Evolutionary conservation across 2,329 filamentous ascomycete species (phyloP).

Genomic region (Fusarium penzigii): DNA sequence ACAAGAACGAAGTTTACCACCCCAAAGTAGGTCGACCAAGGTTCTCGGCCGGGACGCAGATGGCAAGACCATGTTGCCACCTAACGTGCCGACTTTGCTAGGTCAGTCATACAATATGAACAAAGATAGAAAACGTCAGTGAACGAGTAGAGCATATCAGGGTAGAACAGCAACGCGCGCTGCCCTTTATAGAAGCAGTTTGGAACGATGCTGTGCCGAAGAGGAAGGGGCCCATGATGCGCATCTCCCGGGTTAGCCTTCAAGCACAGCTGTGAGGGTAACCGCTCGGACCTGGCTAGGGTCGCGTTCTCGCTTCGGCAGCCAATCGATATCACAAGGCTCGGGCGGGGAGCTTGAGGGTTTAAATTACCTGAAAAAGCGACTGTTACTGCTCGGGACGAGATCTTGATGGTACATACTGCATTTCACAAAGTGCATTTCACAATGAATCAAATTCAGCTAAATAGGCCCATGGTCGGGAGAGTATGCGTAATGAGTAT

Average conservation of each 20-base stretch:
- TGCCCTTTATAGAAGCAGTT: neutral
- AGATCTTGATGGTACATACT: too few relatives aligned
- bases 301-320: neutral
- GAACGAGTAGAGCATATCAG: constrained; percentile 5
- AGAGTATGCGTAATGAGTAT: neutral
- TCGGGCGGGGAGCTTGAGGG: neutral
- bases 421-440: too few relatives aligned
- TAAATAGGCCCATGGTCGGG: constrained; percentile 33
- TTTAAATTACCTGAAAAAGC: too few relatives aligned
- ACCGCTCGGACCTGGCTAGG: neutral
- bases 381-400: too few relatives aligned
- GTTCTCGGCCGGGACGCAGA: too few relatives aligned
- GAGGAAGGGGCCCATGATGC: neutral
- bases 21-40: too few relatives aligned
- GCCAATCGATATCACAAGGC: constrained; percentile 1
- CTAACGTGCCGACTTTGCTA: constrained; percentile 7
- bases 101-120: constrained; percentile 4
- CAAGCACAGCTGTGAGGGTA: neutral
- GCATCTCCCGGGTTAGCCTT: neutral
- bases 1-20: too few relatives aligned
- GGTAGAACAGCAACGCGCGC: neutral
- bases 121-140: constrained; percentile 2
- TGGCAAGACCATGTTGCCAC: constrained; percentile 6
- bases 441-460: too few relatives aligned
- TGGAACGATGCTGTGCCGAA: neutral